Evolutionary conservation across 31 red algal genomes (phyloP), one percentile per base, ranked within the genome.

Genomic region (Endocladia muricata): DNA sequence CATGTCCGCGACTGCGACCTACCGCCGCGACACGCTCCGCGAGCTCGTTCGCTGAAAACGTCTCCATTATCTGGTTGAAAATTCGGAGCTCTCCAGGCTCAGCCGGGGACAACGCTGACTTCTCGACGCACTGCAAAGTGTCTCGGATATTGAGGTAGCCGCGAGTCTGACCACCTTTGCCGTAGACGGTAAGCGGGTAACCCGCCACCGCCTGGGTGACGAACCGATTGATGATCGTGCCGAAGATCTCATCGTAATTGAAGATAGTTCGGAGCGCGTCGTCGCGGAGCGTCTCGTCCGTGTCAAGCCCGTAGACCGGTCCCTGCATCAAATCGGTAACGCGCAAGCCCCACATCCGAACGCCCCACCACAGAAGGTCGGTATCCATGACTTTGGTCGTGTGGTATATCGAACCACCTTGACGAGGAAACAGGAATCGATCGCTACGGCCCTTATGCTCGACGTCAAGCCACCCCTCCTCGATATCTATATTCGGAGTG

Each of bases 311-410:
- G n/a, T 52, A 52, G n/a, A 52, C 47, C n/a, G 47, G 47, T 15
- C 47, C 47, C n/a, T 52, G 47, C 47, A 52, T 52, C 47, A 52
- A 52, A 52, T 52, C 47, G 11, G 47, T 52, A 52, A 52, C 47
- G 11, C 47, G 11, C n/a, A 52, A 52, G 47, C 47, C 47, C 13
- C n/a, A 52, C 13, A n/a, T 52, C n/a, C 47, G 11, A 15, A 52
- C 47, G n/a, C n/a, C 13, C 13, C 13, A 52, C 47, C 47, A 52
- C 13, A 52, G 47, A 13, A 52, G n/a, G n/a, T 52, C 47, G n/a
- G n/a, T n/a, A n/a, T n/a, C n/a, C n/a, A n/a, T n/a, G n/a, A n/a
- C n/a, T n/a, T n/a, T n/a, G n/a, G n/a, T n/a, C n/a, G n/a, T n/a
- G n/a, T n/a, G n/a, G n/a, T n/a, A n/a, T n/a, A n/a, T n/a, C n/a